Evolutionary conservation across 2,329 filamentous ascomycete species (phyloP), one percentile per base, ranked within the genome.

Genomic region (Colletotrichum aenigma): DNA sequence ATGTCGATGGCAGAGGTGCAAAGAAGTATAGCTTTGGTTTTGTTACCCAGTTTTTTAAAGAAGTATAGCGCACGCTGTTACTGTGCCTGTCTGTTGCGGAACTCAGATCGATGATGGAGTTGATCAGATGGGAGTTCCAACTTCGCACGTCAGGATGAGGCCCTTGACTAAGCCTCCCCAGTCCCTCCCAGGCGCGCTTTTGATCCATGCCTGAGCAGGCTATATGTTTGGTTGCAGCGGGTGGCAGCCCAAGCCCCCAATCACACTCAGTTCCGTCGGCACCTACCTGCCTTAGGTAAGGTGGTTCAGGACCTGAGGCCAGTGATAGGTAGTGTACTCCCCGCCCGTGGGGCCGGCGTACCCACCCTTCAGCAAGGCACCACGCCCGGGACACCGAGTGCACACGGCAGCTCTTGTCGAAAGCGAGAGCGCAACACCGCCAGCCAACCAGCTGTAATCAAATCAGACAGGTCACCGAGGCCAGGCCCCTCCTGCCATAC

Each of bases 401-500:
- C 30, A 34, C 66, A 56, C 30, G 16, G 32, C 43, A 52, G n/a
- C 43, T 52, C n/a, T 52, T 21, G 43, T 52, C 43, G 24, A 60
- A 55, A 61, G 28, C 21, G 16, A 28, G 7, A 58, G 30, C 32
- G 55, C 66, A 60, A 61, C 10, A 34, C 30, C 60, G 34, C 70
- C 74, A 67, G 36, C 74, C 74, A 76, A 76, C 74, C 70, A 74
- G 70, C 55, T 58, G 55, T 48, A 34, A 43, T 61, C 36, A 61
- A 61, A 61, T 70, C 66, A 73, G 70, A 55, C 26, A 73, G 56
- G 26, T 30, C 56, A 55, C 64, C 56, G 43, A 76, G 32, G 70
- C 64, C 70, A 75, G 30, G 70, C 70, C 74, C 74, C 74, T 76
- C 74, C 64, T 66, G 64, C 70, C 64, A 73, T 75, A 68, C 73